Evolutionary conservation across 2,329 filamentous ascomycete species (phyloP).

Genomic region (Pseudocercospora fijiensis): DNA sequence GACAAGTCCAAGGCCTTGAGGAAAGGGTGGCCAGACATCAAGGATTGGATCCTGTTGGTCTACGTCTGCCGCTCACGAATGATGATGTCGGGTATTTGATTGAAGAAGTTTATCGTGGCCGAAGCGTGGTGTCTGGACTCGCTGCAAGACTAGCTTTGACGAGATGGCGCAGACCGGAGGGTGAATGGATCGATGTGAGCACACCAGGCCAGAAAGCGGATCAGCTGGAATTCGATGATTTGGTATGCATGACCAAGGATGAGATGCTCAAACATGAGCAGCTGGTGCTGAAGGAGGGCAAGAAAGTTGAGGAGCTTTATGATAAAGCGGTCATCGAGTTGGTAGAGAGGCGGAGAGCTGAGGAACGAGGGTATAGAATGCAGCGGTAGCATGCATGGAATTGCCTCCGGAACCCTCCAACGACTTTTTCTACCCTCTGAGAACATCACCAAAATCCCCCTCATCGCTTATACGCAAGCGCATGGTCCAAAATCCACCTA

Average conservation of each 20-base stretch:
- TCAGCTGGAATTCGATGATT: constrained; percentile 64
- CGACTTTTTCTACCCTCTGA: no score
- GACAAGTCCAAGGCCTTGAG: constrained; percentile 72
- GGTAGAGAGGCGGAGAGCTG: constrained; percentile 65
- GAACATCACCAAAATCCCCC: no score
- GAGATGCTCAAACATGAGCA: constrained; percentile 79
- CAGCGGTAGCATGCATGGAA: background rate
- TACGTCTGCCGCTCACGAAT: constrained; percentile 74
- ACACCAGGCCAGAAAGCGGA: constrained; percentile 75
- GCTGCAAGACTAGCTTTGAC: constrained; percentile 75
- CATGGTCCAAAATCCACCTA: constrained; percentile 42
- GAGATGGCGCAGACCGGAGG: constrained; percentile 70
- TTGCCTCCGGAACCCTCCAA: no score
- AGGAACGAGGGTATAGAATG: constrained; percentile 51
- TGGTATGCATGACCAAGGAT: constrained; percentile 92
- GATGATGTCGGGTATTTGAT: constrained; percentile 84
- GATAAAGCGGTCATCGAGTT: constrained; percentile 63
- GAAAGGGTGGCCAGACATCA: constrained; percentile 67
- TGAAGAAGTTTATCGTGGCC: constrained; percentile 83
- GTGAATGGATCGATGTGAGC: constrained; percentile 63
- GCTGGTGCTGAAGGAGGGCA: constrained; percentile 69
- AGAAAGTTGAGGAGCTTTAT: constrained; percentile 71
- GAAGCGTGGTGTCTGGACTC: constrained; percentile 79
- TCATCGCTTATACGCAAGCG: constrained; percentile 24
- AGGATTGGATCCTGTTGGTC: constrained; percentile 60